A percentile compares a stretch with the other conserved stretches of the same genome.
Conservation (phyloP, 345 rosid species). For the Dipteronia sinensis region DNA sequence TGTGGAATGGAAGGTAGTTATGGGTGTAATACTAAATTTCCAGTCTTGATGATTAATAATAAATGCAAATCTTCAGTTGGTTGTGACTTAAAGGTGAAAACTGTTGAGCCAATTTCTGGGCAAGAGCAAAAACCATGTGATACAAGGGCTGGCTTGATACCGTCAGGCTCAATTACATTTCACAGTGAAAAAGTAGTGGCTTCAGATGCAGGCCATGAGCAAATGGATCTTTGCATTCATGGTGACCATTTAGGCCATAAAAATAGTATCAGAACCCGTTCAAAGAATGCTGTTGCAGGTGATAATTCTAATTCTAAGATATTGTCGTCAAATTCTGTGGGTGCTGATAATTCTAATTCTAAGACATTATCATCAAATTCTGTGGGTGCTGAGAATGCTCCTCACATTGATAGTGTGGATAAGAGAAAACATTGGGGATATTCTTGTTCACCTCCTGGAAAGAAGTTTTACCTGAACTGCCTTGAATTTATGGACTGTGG, state of each 20-base stretch:
- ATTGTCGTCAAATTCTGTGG: constrained; percentile 14
- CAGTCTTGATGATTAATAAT: constrained; percentile 20
- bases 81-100: constrained; percentile 32
- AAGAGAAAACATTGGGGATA: constrained; percentile 20
- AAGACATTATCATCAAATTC: constrained; percentile 12
- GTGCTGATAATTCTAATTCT: constrained; percentile 21
- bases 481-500: constrained; percentile 51
- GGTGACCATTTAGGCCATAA: constrained; percentile 28
- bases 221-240: constrained; percentile 18
- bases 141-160: constrained; percentile 23
- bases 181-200: constrained; percentile 20
- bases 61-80: constrained; percentile 15
- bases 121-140: constrained; percentile 22
- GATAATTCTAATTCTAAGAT: constrained; percentile 14
- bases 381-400: constrained; percentile 25
- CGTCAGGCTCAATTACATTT: constrained; percentile 20
- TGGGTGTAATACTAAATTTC: constrained; percentile 24
- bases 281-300: constrained; percentile 12
- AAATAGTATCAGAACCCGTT: constrained; percentile 20
- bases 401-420: constrained; percentile 10
- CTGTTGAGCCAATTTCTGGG: constrained; percentile 18
- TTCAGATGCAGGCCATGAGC: constrained; percentile 16
- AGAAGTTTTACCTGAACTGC: constrained; percentile 75
- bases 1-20: constrained; percentile 21
- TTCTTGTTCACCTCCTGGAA: constrained; percentile 51